These are phyloP conservation scores for Claviceps maximensis DNA, from an alignment of 2,329 filamentous ascomycete species.

Conservation along the genomic window DNA sequence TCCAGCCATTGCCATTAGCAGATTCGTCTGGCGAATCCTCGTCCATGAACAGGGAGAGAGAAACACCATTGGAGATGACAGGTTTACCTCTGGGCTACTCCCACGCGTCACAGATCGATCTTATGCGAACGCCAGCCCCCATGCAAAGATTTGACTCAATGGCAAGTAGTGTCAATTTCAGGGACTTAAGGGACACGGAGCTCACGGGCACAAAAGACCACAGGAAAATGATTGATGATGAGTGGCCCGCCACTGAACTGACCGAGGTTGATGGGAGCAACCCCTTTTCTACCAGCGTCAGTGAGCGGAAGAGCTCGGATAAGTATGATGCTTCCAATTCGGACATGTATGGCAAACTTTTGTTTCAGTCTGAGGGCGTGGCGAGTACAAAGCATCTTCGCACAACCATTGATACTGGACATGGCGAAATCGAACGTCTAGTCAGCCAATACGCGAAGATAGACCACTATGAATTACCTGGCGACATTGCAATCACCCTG, in stretches of 20 bases:
- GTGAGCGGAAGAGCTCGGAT: neutral
- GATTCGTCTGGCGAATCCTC: neutral
- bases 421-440: neutral
- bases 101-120: slow-evolving; percentile 1
- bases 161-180: neutral
- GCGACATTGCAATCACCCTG: neutral
- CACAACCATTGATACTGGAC: neutral
- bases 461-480: neutral
- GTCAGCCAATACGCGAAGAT: neutral
- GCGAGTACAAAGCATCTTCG: neutral
- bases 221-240: neutral
- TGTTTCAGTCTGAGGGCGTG: neutral
- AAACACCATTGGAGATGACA: neutral
- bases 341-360: neutral
- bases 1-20: neutral
- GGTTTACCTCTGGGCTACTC: neutral
- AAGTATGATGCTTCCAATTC: neutral
- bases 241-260: neutral
- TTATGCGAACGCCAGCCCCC: slow-evolving; percentile 4
- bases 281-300: neutral
- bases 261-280: neutral
- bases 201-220: neutral
- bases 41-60: neutral
- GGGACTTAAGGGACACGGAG: neutral
- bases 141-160: neutral